Base-by-base conservation (phyloP, 2,329 filamentous ascomycete genomes). In the Pseudogymnoascus sp. region DNA sequence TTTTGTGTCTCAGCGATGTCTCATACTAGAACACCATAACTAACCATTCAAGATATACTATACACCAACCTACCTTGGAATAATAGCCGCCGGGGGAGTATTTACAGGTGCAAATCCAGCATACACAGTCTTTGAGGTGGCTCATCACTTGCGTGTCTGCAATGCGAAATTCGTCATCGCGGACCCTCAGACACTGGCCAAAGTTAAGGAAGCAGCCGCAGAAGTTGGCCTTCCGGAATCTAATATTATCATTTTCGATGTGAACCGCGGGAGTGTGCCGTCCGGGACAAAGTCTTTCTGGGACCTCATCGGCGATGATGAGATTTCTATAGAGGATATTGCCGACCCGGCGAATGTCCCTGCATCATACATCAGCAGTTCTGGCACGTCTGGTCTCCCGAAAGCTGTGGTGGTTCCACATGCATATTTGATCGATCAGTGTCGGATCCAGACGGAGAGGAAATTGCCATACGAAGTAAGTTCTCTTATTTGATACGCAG, bases 381-480 rank as follows among this genome's bases (percentile, higher is more conserved):
- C 79, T 81, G 63, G 69, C 74, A 60, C 85, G 85, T 74, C 91
- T 84, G 88, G 84, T 79, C 65, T 74, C 6, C 75, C 76, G 1
- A 77, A 77, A 66, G 72, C 76, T 60, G 75, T 73, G 6, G 67
- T 70, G 9, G 60, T 76, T 6, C 71, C 71, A 9, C 75, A 78
- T 62, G 62, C 67, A 33, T 70, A 72, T 50, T 63, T 75, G 11
- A 67, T 75, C 59, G 63, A 68, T 3, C 73, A 78, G 61, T 67
- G 72, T 59, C 3, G 77, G 81, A 54, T 77, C 5, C 70, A 28
- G 76, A 83, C 62, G 86, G 79, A 86, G 62, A 79, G 78, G 0
- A 72, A 75, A 0, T 76, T 81, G 39, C 74, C 83, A 1, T 78
- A 78, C 62, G 72, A 75, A 22, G 79, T 80, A 30, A 85, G 90